These are phyloP conservation scores for Arabis hirsuta DNA, from an alignment of 345 rosid genomes.

Conservation along the genomic window DNA sequence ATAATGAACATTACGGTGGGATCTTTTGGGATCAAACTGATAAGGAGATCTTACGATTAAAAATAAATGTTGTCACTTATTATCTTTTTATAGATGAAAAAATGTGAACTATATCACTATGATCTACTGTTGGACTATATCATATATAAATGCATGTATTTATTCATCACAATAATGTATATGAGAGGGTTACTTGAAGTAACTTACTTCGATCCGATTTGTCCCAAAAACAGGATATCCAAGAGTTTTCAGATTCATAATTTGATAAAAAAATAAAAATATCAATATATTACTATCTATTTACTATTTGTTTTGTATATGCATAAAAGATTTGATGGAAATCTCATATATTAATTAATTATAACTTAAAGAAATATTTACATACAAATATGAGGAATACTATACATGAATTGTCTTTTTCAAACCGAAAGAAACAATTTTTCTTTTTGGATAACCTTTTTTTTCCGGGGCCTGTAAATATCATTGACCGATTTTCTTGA, in stretches of 20 bases:
- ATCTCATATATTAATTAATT: too few species aligned
- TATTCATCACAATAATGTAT: background rate
- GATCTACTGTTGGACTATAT: constrained; percentile 14
- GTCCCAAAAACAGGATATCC: too few species aligned
- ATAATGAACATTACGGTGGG: background rate
- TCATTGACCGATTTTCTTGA: constrained; percentile 30
- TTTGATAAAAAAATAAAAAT: too few species aligned
- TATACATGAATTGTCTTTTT: background rate
- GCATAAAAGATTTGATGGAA: too few species aligned
- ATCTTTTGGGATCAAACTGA: constrained; percentile 3
- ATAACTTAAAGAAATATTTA: too few species aligned
- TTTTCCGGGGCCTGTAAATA: background rate
- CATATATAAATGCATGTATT: background rate
- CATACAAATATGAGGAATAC: too few species aligned
- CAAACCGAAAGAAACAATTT: background rate
- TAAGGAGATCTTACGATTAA: background rate
- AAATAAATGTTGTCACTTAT: constrained; percentile 40
- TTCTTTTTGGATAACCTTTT: too few species aligned
- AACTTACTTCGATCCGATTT: too few species aligned
- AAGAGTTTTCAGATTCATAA: too few species aligned
- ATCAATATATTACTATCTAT: too few species aligned
- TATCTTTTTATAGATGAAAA: constrained; percentile 24
- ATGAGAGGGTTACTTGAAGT: background rate
- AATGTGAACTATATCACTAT: constrained; percentile 29
- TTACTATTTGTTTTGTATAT: too few species aligned